A percentile compares a stretch with the other conserved stretches of the same genome.
phyloP scores from a whole-genome alignment of 2,329 filamentous ascomycete species.

The Trichophyton simii region DNA sequence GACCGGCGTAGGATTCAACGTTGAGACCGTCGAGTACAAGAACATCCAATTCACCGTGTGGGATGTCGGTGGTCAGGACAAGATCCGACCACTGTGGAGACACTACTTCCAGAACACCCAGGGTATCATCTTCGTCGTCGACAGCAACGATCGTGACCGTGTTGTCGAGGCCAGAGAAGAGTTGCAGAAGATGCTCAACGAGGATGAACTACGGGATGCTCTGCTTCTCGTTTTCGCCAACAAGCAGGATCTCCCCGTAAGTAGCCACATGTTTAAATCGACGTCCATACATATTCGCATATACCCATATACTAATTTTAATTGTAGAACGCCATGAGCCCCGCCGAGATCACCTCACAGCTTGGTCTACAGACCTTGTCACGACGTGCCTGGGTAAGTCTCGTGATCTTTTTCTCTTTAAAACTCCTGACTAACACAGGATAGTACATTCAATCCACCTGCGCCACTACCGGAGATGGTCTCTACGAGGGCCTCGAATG shows the following conservation, averaged over 20 bases:
- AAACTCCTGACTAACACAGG: slow-evolving; percentile 7
- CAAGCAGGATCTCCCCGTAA: slow-evolving; percentile 97
- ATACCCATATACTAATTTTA: slow-evolving; percentile 19
- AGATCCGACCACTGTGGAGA: slow-evolving; percentile 98
- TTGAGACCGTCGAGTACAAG: slow-evolving; percentile 99
- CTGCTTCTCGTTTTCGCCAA: slow-evolving; percentile 97
- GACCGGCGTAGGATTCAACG: slow-evolving; percentile 69
- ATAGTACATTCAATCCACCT: slow-evolving; percentile 98
- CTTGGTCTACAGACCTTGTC: slow-evolving; percentile 97
- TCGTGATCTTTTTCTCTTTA: slow-evolving; percentile 11
- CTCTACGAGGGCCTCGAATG: slow-evolving; percentile 98
- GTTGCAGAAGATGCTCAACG: slow-evolving; percentile 95
- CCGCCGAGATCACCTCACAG: slow-evolving; percentile 99
- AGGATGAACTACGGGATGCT: slow-evolving; percentile 95
- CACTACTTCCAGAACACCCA: slow-evolving; percentile 99
- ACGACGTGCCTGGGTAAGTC: slow-evolving; percentile 92
- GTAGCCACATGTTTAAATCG: slow-evolving; percentile 33
- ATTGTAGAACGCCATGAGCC: slow-evolving; percentile 92
- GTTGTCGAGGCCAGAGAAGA: slow-evolving; percentile 94
- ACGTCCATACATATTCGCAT: neutral
- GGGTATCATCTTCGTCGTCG: slow-evolving; percentile 99
- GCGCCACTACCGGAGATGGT: slow-evolving; percentile 97
- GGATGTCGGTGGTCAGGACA: slow-evolving; percentile 99
- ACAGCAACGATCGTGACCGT: slow-evolving; percentile 97
- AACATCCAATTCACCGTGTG: slow-evolving; percentile 99